Percentiles rank a stretch among this genome's conserved stretches.
These are phyloP conservation scores for Antarctomyces pellizariae DNA, from an alignment of 495 filamentous ascomycete species.

Conservation along the genomic window DNA sequence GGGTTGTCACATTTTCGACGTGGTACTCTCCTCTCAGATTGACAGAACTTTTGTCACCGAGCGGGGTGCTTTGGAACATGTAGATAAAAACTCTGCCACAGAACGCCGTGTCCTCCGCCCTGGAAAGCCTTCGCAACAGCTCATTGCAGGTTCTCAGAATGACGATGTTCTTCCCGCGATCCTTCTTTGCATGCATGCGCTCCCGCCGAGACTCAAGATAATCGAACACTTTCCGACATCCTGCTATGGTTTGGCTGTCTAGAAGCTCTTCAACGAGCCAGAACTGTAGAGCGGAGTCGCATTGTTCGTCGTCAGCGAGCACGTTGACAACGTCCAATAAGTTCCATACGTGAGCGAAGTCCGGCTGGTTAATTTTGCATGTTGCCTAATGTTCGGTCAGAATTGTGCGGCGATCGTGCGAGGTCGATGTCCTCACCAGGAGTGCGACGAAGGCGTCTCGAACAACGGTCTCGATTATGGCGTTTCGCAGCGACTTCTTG, in stretches of 20 bases:
- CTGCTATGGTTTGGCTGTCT: slow-evolving; percentile 82
- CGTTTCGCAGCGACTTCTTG: slow-evolving; percentile 26
- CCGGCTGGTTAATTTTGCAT: slow-evolving; percentile 44
- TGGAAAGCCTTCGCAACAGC: slow-evolving; percentile 66
- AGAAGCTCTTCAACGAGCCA: slow-evolving; percentile 87
- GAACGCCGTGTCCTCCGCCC: slow-evolving; percentile 91
- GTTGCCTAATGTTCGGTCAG: slow-evolving; percentile 28
- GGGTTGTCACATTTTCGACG: slow-evolving; percentile 79
- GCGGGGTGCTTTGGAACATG: slow-evolving; percentile 86
- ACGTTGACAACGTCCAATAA: slow-evolving; percentile 74
- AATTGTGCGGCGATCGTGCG: slow-evolving; percentile 5
- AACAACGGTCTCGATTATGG: slow-evolving; percentile 55
- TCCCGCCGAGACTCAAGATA: slow-evolving; percentile 85
- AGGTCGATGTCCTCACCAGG: slow-evolving; percentile 30
- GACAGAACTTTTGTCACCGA: slow-evolving; percentile 90
- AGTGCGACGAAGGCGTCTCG: slow-evolving; percentile 52
- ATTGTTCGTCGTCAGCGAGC: slow-evolving; percentile 65
- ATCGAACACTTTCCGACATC: slow-evolving; percentile 75
- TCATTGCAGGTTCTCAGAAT: slow-evolving; percentile 90
- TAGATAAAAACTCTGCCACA: slow-evolving; percentile 95
- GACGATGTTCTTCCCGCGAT: slow-evolving; percentile 63
- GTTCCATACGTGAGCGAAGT: slow-evolving; percentile 73
- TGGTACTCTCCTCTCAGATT: slow-evolving; percentile 94
- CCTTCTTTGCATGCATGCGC: slow-evolving; percentile 62
- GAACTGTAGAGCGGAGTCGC: slow-evolving; percentile 62